Conservation (phyloP, 2,329 filamentous ascomycete genomes). For the Huntiella bhutanensis region DNA sequence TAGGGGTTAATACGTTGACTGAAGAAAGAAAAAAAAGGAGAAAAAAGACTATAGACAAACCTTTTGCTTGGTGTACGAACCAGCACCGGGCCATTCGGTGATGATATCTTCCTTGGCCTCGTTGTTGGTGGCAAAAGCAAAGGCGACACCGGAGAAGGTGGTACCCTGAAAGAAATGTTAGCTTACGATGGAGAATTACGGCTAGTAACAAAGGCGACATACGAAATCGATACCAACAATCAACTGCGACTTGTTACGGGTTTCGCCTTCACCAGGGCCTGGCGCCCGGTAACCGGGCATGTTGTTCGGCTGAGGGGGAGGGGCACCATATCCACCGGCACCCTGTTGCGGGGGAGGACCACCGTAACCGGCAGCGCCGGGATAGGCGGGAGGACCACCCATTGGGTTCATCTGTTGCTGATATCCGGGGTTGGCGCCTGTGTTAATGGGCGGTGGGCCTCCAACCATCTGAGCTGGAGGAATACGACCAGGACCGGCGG, state of each 20-base stretch:
- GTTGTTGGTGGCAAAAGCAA: conserved; percentile 91
- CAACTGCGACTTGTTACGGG: conserved; percentile 82
- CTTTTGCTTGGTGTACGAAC: conserved; percentile 98
- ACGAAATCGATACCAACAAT: conserved; percentile 99
- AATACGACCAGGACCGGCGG: conserved; percentile 30
- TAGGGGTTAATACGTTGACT: not conserved
- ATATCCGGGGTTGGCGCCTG: conserved; percentile 38
- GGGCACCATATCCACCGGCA: conserved; percentile 19
- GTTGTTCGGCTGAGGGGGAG: conserved; percentile 11
- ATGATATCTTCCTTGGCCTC: conserved; percentile 98
- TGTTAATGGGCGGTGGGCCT: conserved; percentile 49
- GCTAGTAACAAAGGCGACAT: conserved; percentile 19
- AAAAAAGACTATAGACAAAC: conserved; percentile 26
- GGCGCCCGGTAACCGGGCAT: conserved; percentile 15
- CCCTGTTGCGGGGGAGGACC: conserved; percentile 29
- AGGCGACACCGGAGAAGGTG: conserved; percentile 93
- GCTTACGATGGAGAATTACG: not conserved
- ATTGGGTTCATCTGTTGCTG: conserved; percentile 15
- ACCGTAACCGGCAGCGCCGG: conserved; percentile 28
- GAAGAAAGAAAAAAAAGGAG: not conserved
- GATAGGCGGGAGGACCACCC: conserved; percentile 23
- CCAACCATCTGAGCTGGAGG: conserved; percentile 42
- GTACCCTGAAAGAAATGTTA: conserved; percentile 46
- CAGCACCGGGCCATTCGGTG: conserved; percentile 94
- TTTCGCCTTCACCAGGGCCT: conserved; percentile 45